These are phyloP conservation scores for Citrus trifoliata DNA, from an alignment of 345 rosid genomes.

Conservation along the genomic window DNA sequence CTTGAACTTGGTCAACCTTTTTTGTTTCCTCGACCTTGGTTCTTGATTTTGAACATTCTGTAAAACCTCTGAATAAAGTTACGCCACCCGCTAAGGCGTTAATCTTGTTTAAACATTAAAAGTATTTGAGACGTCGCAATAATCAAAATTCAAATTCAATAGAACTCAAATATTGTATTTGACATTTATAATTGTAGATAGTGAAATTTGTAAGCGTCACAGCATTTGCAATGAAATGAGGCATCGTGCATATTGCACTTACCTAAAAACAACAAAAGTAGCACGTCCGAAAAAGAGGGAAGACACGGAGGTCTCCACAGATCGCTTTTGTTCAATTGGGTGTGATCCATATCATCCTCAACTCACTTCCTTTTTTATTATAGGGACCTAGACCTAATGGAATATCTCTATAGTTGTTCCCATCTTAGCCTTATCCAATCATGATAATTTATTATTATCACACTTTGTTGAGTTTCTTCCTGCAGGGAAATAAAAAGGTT, in stretches of 20 bases:
- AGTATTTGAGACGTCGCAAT: too few species aligned
- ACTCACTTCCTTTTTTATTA: not conserved
- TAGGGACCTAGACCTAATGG: not conserved
- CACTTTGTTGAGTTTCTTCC: not conserved
- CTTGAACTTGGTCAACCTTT: too few species aligned
- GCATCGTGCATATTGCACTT: not conserved
- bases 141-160: too few species aligned
- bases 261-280: not conserved
- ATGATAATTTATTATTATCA: not conserved
- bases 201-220: not conserved
- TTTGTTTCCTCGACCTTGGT: too few species aligned
- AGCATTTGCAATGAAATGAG: not conserved
- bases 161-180: too few species aligned
- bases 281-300: slow-evolving; percentile 1
- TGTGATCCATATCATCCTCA: slow-evolving; percentile 3
- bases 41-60: too few species aligned
- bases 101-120: too few species aligned
- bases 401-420: not conserved
- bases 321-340: not conserved
- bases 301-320: not conserved
- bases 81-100: too few species aligned
- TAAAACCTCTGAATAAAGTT: too few species aligned
- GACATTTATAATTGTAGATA: too few species aligned
- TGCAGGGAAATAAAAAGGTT: not conserved
- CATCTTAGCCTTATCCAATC: not conserved